phyloP scores from a whole-genome alignment of 2,329 filamentous ascomycete genomes.

The Cytospora leucostoma region DNA sequence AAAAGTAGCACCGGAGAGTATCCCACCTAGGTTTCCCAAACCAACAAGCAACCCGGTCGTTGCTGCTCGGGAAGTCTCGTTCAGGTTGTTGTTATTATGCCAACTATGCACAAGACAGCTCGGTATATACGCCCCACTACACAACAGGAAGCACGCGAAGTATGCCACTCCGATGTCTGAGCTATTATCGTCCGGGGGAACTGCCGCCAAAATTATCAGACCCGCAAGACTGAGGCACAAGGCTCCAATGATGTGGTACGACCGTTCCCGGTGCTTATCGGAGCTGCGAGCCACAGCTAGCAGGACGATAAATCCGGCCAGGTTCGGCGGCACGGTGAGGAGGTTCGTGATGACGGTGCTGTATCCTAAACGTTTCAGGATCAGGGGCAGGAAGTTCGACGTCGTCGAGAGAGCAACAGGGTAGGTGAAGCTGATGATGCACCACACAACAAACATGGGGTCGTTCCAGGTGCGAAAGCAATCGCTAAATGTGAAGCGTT shows the following conservation, averaged over 20 bases:
- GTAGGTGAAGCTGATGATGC: slow-evolving; percentile 49
- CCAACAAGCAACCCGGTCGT: slow-evolving; percentile 51
- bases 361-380: slow-evolving; percentile 47
- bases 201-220: slow-evolving; percentile 43
- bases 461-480: slow-evolving; percentile 45
- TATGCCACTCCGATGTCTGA: slow-evolving; percentile 47
- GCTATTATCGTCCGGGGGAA: slow-evolving; percentile 43
- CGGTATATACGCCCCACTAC: slow-evolving; percentile 47
- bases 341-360: slow-evolving; percentile 49
- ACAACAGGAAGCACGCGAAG: slow-evolving; percentile 52
- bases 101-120: slow-evolving; percentile 50
- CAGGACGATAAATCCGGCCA: slow-evolving; percentile 48
- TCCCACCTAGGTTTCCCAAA: slow-evolving; percentile 50
- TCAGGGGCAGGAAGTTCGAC: slow-evolving; percentile 51
- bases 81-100: slow-evolving; percentile 56
- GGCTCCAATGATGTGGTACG: slow-evolving; percentile 45
- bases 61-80: slow-evolving; percentile 50
- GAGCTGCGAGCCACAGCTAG: slow-evolving; percentile 46
- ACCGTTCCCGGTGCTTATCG: slow-evolving; percentile 47
- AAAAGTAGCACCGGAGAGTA: slow-evolving; percentile 49
- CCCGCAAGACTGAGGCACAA: slow-evolving; percentile 45
- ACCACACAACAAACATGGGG: slow-evolving; percentile 44
- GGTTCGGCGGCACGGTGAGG: slow-evolving; percentile 51
- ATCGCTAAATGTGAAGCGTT: slow-evolving; percentile 42
- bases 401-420: slow-evolving; percentile 46